These are phyloP conservation scores for Cymbidium sinense DNA, from an alignment of 106 monocot genomes.

Conservation along the genomic window DNA sequence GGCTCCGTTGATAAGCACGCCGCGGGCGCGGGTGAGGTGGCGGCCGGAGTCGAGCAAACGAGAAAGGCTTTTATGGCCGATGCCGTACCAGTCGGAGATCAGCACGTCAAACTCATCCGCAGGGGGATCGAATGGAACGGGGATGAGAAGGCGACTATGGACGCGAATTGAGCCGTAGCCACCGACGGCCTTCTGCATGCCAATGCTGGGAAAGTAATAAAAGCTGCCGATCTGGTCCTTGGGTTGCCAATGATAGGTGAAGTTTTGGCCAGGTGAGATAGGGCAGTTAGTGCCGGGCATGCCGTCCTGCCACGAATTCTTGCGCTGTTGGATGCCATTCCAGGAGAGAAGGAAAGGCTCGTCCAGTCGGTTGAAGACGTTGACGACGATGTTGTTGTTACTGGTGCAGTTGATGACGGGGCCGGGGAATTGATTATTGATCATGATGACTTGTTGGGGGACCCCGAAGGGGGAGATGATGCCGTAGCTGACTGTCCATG, in stretches of 20 bases:
- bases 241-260: constrained; percentile 44
- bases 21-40: constrained; percentile 13
- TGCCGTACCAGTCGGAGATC: constrained; percentile 48
- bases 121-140: constrained; percentile 43
- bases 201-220: constrained; percentile 47
- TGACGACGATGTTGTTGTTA: constrained; percentile 33
- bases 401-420: constrained; percentile 30
- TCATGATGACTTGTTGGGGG: constrained; percentile 21
- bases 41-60: constrained; percentile 19
- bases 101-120: constrained; percentile 45
- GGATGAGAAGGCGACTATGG: constrained; percentile 44
- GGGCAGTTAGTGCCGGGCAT: constrained; percentile 45
- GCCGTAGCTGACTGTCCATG: constrained; percentile 23
- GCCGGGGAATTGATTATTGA: constrained; percentile 27
- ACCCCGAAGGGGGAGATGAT: constrained; percentile 12
- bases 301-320: constrained; percentile 59
- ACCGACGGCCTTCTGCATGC: constrained; percentile 40
- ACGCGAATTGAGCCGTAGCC: constrained; percentile 40
- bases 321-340: constrained; percentile 51
- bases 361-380: constrained; percentile 53
- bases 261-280: constrained; percentile 36
- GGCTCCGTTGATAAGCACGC: constrained; percentile 24
- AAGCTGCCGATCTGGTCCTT: constrained; percentile 60
- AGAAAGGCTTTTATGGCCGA: constrained; percentile 15
- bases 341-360: constrained; percentile 31